Base-by-base conservation (phyloP, 371 early-diverging fungal genomes). In the Rhizopus delemar region DNA sequence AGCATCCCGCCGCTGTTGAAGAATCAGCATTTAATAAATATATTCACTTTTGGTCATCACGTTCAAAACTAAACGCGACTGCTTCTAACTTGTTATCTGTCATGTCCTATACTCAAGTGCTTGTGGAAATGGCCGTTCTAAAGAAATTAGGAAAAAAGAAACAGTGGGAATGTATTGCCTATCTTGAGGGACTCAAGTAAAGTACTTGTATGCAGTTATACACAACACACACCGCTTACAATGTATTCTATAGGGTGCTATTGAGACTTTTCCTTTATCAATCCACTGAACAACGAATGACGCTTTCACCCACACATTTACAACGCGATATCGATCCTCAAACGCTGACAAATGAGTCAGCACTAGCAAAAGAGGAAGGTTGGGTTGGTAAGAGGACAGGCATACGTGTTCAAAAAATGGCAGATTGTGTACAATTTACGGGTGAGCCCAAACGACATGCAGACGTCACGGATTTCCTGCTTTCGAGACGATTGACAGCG, bases 11-110 rank as follows among this genome's bases (percentile, higher is more conserved):
- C 13, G 63, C 56, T 5, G 50, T 65, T 31, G 76, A 82, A 57
- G 82, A 86, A n/a, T 79, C 87, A 4, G 68, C 79, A n/a, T 85
- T 90, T 72, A 96, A 93, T 75, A 84, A 86, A 62, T 97, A 94
- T 73, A 89, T 86, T 15, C 81, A 81, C 0, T 78, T 71, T 53
- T 82, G 90, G 80, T 56, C 70, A 1, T 83, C 81, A 3, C 54
- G 75, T 4, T 65, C 84, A 1, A 53, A 53, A 3, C 0, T 70
- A 7, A 88, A 90, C 65, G 78, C 81, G 35, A 46, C 69, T 1
- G 71, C 88, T 7, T 82, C 93, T 1, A 75, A 84, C 33, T 38
- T 85, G 7, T 66, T 95, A 53, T 89, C 93, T 13, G 62, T 91
- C 3, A 75, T 93, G 50, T 84, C 90, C 60, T 86, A 87, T 66